phyloP scores from a whole-genome alignment of 352 stramenopile species.

The Phytophthora pini region DNA sequence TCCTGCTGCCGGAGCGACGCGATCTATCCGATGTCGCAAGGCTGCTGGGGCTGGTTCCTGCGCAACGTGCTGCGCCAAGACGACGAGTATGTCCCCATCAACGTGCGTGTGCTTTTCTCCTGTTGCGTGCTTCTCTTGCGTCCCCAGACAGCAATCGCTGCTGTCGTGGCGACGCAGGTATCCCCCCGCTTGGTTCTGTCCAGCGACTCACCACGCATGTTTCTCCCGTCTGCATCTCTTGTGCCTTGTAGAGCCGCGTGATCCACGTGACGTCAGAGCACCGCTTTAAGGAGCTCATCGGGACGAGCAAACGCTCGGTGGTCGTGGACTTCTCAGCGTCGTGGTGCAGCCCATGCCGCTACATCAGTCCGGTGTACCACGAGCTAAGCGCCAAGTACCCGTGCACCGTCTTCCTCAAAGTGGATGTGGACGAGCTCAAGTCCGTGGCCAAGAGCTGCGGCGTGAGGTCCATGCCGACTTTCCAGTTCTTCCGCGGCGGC shows the following conservation, averaged over 20 bases:
- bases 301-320: conserved; percentile 64
- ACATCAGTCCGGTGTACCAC: conserved; percentile 84
- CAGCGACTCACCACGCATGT: neutral
- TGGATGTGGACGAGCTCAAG: conserved; percentile 89
- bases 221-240: neutral
- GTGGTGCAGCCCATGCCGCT: conserved; percentile 88
- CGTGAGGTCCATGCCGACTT: conserved; percentile 95
- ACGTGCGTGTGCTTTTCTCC: conserved; percentile 32
- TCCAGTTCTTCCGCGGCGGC: conserved; percentile 94
- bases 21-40: conserved; percentile 55
- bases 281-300: conserved; percentile 74
- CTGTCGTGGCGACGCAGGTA: neutral
- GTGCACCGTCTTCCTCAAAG: conserved; percentile 87
- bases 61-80: conserved; percentile 62
- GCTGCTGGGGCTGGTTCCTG: conserved; percentile 75
- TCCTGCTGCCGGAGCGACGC: neutral
- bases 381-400: conserved; percentile 88
- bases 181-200: conserved; percentile 1
- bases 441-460: conserved; percentile 51
- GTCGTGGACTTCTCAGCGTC: conserved; percentile 90
- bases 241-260: conserved; percentile 55
- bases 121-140: too few species aligned
- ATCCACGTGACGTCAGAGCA: conserved; percentile 75
- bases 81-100: conserved; percentile 52
- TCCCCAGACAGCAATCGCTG: neutral